Evolutionary conservation across 192 early-diverging fungal genomes (phyloP).

Genomic region (Funneliformis mosseae): DNA sequence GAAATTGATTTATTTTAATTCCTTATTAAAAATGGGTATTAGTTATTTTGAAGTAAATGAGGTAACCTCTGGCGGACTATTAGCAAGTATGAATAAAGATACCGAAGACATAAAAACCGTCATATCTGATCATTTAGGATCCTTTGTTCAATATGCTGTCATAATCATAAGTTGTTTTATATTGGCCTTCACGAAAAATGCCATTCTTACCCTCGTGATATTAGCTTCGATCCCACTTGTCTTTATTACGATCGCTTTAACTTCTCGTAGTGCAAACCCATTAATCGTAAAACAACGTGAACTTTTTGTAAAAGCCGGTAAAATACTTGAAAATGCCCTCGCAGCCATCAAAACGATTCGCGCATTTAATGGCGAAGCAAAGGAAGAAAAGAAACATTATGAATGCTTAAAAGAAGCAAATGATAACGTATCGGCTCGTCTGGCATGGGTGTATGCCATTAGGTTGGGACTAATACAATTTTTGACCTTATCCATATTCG

Average conservation of each 20-base stretch:
- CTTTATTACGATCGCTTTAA: background rate
- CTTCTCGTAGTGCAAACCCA: background rate
- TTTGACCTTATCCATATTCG: constrained; percentile 27
- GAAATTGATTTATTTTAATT: constrained; percentile 61
- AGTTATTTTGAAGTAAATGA: constrained; percentile 71
- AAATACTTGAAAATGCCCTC: constrained; percentile 25
- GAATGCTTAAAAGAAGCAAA: constrained; percentile 21
- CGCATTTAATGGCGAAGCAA: constrained; percentile 29
- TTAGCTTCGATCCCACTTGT: constrained; percentile 70
- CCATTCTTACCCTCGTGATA: constrained; percentile 63
- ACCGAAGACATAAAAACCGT: background rate
- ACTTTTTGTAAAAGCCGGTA: constrained; percentile 29
- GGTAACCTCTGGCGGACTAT: constrained; percentile 72
- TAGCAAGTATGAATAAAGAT: constrained; percentile 62
- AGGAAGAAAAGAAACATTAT: constrained; percentile 29
- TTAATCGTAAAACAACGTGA: constrained; percentile 7
- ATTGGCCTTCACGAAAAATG: constrained; percentile 59
- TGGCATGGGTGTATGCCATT: constrained; percentile 6
- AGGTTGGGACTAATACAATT: constrained; percentile 15
- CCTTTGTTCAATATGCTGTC: background rate
- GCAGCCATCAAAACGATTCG: constrained; percentile 20
- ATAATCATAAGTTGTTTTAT: constrained; percentile 26
- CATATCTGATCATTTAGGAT: constrained; percentile 24
- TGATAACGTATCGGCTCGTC: background rate
- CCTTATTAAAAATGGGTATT: constrained; percentile 71